Evolutionary conservation across 73 alveolate genomes (phyloP).

Genomic region (Symbiodinium pilosum): DNA sequence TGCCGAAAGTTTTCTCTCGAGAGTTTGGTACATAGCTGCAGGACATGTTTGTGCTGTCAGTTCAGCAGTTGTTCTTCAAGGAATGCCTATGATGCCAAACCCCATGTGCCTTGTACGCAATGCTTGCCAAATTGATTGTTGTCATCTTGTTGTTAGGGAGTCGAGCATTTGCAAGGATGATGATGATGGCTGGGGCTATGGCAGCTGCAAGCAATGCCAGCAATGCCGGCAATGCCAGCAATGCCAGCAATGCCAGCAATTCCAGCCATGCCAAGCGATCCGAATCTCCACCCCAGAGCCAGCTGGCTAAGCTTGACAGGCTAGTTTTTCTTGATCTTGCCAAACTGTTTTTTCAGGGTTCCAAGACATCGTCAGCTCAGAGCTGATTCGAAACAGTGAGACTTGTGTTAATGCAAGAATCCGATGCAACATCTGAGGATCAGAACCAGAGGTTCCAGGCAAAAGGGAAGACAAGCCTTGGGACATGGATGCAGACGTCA

Average conservation of each 20-base stretch:
- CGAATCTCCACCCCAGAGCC: background rate
- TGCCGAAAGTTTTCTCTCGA: too few relatives aligned
- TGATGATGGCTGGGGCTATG: slow-evolving; percentile 92
- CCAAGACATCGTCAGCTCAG: background rate
- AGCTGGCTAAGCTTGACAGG: too few relatives aligned
- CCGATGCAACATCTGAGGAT: background rate
- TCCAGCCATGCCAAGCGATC: background rate
- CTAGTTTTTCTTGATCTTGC: too few relatives aligned
- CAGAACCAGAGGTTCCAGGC: background rate
- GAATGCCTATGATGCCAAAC: slow-evolving; percentile 89
- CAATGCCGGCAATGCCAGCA: too few relatives aligned
- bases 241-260: too few relatives aligned
- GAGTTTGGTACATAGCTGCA: too few relatives aligned
- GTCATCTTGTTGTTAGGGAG: background rate
- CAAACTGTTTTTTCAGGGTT: too few relatives aligned
- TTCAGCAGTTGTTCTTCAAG: background rate
- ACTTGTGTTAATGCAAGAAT: background rate
- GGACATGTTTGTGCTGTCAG: too few relatives aligned
- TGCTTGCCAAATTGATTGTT: background rate
- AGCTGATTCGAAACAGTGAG: background rate
- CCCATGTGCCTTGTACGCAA: slow-evolving; percentile 38
- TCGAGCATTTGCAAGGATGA: slow-evolving; percentile 35
- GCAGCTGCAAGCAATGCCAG: slow-evolving; percentile 47
- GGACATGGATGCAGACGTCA: slow-evolving; percentile 9
- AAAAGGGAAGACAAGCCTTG: background rate